Evolutionary conservation across 768 basidiomycete species (phyloP).

Genomic region (Termitomyces sp.): DNA sequence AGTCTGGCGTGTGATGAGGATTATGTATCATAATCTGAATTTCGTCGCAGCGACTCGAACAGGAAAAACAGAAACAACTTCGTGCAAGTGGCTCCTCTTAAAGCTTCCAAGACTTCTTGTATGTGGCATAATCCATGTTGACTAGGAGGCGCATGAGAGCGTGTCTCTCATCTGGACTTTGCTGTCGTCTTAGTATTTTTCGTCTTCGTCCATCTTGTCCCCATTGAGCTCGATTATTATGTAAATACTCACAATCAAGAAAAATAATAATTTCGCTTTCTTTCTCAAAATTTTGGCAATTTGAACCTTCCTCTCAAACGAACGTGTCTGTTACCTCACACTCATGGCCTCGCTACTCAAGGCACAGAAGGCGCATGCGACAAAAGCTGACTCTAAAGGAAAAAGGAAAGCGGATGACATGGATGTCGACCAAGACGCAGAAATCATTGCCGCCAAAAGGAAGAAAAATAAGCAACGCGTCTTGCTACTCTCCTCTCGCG

Average conservation of each 20-base stretch:
- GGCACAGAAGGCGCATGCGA: slow-evolving; percentile 52
- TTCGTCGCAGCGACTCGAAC: slow-evolving; percentile 65
- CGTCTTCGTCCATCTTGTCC: background rate
- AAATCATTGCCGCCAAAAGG: slow-evolving; percentile 33
- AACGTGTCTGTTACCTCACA: background rate
- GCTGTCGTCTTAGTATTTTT: slow-evolving; percentile 20
- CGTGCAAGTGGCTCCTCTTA: slow-evolving; percentile 21
- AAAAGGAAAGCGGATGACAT: slow-evolving; percentile 60
- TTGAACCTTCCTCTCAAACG: background rate
- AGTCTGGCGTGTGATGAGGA: slow-evolving; percentile 18
- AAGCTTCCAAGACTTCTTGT: slow-evolving; percentile 14
- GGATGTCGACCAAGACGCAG: slow-evolving; percentile 40
- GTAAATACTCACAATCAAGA: background rate
- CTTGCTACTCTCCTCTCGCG: slow-evolving; percentile 85
- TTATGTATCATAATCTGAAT: slow-evolving; percentile 3
- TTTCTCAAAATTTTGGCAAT: slow-evolving; percentile 4
- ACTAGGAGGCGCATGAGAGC: slow-evolving; percentile 9
- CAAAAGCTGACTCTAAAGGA: slow-evolving; percentile 47
- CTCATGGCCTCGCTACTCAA: slow-evolving; percentile 66
- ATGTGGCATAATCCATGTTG: slow-evolving; percentile 2
- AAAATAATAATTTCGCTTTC: slow-evolving; percentile 1
- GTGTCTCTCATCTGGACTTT: slow-evolving; percentile 6
- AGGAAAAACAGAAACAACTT: slow-evolving; percentile 84
- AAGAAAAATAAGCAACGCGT: slow-evolving; percentile 95
- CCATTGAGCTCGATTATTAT: background rate